These are phyloP conservation scores for Yamadazyma laniorum DNA, from an alignment of 805 yeast species.

Conservation along the genomic window DNA sequence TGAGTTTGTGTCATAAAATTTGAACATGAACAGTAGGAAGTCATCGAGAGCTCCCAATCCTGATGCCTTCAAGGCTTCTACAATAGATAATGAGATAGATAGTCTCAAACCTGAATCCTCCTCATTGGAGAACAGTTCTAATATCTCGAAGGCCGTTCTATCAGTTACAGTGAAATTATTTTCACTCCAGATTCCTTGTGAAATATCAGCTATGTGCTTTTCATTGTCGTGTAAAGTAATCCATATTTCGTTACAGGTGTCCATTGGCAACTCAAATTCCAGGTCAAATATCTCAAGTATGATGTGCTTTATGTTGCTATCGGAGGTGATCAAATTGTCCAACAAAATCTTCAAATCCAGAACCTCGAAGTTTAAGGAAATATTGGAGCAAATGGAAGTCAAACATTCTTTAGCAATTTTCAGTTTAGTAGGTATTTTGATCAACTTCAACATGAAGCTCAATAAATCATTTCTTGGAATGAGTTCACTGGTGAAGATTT, in stretches of 20 bases:
- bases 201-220: constrained; percentile 57
- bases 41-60: constrained; percentile 13
- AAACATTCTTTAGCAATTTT: constrained; percentile 83
- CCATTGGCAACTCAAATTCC: constrained; percentile 59
- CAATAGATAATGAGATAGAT: constrained; percentile 69
- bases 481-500: constrained; percentile 59
- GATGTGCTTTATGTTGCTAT: constrained; percentile 70
- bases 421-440: constrained; percentile 74
- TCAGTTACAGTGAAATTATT: constrained; percentile 52
- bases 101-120: constrained; percentile 66
- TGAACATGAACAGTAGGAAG: constrained; percentile 44
- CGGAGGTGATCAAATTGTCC: constrained; percentile 55
- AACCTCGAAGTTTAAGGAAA: constrained; percentile 58
- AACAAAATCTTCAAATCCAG: constrained; percentile 61
- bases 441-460: constrained; percentile 57
- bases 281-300: constrained; percentile 82
- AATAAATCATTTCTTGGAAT: constrained; percentile 72
- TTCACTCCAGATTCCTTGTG: constrained; percentile 84
- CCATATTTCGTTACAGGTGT: constrained; percentile 69
- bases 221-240: constrained; percentile 76
- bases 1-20: constrained; percentile 56
- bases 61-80: constrained; percentile 46
- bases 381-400: constrained; percentile 70
- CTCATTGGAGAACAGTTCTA: constrained; percentile 51
- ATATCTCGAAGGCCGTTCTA: constrained; percentile 37